Evolutionary conservation across 140 eudicot species (phyloP).

Genomic region (Ambrosia hybrid): DNA sequence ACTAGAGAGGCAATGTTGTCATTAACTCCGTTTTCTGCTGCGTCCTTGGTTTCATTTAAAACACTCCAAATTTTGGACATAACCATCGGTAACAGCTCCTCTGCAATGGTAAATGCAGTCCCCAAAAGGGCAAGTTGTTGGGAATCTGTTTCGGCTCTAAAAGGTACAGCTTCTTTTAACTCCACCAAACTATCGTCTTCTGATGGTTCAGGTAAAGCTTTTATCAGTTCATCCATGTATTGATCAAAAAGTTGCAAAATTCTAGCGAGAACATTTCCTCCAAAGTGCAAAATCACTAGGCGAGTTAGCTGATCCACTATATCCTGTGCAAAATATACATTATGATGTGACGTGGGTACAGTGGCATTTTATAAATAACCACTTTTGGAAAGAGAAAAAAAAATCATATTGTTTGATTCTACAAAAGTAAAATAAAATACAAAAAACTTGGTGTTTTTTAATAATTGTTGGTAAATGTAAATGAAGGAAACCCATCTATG

Average conservation of each 20-base stretch:
- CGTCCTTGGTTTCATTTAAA: too few relatives aligned
- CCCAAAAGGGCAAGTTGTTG: slow-evolving; percentile 88
- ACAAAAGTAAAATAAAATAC: too few relatives aligned
- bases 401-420: too few relatives aligned
- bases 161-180: slow-evolving; percentile 72
- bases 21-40: too few relatives aligned
- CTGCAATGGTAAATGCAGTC: slow-evolving; percentile 84
- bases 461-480: too few relatives aligned
- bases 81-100: slow-evolving; percentile 84
- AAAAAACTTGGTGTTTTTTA: too few relatives aligned
- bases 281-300: too few relatives aligned
- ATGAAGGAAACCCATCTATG: too few relatives aligned
- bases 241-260: slow-evolving; percentile 75
- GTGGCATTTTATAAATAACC: slow-evolving; percentile 1
- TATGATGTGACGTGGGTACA: neutral
- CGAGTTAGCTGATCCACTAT: slow-evolving; percentile 79
- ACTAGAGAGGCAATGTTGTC: too few relatives aligned
- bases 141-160: slow-evolving; percentile 90
- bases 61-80: slow-evolving; percentile 63
- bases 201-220: slow-evolving; percentile 75
- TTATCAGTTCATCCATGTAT: slow-evolving; percentile 79
- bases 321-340: slow-evolving; percentile 49
- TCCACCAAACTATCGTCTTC: slow-evolving; percentile 83
- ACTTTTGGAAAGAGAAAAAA: neutral
- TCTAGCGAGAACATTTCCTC: slow-evolving; percentile 65